These are phyloP conservation scores for Crithidia thermophila DNA, from an alignment of 208 protist species.

Conservation along the genomic window DNA sequence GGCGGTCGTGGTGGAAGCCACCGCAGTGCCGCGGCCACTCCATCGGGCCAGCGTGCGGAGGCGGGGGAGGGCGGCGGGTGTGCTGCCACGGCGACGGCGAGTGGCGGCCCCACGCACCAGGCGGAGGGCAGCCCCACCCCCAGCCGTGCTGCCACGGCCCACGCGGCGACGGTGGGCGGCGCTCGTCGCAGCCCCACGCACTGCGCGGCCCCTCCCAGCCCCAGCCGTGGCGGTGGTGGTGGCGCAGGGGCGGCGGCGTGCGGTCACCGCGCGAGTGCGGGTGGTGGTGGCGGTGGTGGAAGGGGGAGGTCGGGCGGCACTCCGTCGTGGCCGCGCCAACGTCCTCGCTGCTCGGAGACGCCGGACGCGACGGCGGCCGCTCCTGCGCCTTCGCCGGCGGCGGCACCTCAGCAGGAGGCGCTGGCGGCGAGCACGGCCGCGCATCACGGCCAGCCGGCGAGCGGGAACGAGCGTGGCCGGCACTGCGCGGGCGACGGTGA, in stretches of 20 bases:
- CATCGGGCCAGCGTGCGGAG: not conserved
- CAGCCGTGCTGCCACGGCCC: not conserved
- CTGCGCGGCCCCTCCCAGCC: not conserved
- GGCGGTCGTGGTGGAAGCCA: not conserved
- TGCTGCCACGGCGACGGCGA: conserved; percentile 6
- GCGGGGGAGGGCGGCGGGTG: not conserved
- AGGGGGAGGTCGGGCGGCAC: not conserved
- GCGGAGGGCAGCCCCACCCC: not conserved
- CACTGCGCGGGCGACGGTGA: not conserved
- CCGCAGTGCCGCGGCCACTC: not conserved
- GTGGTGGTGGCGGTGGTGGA: conserved; percentile 2
- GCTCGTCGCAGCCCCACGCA: not conserved
- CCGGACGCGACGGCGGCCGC: not conserved
- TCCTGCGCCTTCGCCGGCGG: not conserved
- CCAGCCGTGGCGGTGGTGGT: conserved; percentile 1
- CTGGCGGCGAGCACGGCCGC: not conserved
- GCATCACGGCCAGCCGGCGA: not conserved
- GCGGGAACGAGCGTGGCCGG: not conserved
- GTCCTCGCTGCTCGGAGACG: not conserved
- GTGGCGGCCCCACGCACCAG: not conserved
- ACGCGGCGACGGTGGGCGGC: not conserved
- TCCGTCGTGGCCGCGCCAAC: not conserved
- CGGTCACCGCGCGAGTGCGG: conserved; percentile 6
- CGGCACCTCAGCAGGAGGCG: not conserved
- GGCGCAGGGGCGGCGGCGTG: conserved; percentile 3